Percentiles rank a stretch among this genome's conserved stretches.
Conservation (phyloP, 768 basidiomycete species). For the Boletus sp. region DNA sequence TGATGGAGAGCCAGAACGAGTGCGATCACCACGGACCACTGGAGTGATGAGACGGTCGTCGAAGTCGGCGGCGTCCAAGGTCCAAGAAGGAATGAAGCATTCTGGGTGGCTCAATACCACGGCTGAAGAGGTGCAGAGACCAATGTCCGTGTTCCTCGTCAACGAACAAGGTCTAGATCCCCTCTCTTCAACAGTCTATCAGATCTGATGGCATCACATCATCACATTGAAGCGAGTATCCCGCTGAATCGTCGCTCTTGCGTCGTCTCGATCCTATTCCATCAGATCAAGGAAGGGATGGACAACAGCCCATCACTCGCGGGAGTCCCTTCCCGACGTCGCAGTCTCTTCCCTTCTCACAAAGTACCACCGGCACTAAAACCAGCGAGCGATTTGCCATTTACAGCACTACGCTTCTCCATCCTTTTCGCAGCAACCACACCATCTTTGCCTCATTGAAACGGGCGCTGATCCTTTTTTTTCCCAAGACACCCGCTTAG, state of each 20-base stretch:
- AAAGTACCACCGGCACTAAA: not conserved
- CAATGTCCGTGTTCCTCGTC: slow-evolving; percentile 19
- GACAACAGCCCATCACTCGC: not conserved
- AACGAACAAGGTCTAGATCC: not conserved
- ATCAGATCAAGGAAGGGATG: not conserved
- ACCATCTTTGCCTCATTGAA: not conserved
- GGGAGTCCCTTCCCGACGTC: not conserved
- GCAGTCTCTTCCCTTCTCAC: not conserved
- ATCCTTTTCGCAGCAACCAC: not conserved
- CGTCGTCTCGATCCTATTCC: not conserved
- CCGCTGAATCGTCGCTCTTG: not conserved
- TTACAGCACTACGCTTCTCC: not conserved
- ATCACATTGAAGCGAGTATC: not conserved
- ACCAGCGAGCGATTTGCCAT: not conserved
- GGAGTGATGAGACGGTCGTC: not conserved
- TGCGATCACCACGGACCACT: slow-evolving; percentile 16
- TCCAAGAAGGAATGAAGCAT: not conserved
- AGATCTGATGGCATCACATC: slow-evolving; percentile 7
- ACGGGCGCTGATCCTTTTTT: slow-evolving; percentile 9
- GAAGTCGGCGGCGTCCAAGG: slow-evolving; percentile 15
- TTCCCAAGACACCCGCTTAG: not conserved
- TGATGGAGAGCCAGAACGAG: not conserved
- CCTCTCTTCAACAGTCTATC: not conserved
- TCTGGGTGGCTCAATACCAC: not conserved
- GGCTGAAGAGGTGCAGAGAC: not conserved